Percentiles rank a stretch among this genome's conserved stretches.
phyloP scores from a whole-genome alignment of 805 yeast genomes.

The Brettanomyces naardenensis region DNA sequence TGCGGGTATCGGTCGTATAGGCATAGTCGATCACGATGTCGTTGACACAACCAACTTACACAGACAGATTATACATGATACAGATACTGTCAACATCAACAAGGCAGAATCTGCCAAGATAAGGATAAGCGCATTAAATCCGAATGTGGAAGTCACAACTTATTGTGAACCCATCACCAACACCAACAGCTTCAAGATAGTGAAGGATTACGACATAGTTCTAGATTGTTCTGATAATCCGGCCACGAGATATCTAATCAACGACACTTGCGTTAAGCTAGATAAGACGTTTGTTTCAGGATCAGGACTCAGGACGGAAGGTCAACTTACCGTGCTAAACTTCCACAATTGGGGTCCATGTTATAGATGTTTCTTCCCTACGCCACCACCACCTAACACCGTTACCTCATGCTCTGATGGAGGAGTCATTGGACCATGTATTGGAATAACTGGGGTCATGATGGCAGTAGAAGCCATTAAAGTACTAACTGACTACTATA shows the following conservation, averaged over 20 bases:
- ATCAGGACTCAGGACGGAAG: conserved; percentile 85
- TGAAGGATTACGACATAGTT: conserved; percentile 62
- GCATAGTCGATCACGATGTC: conserved; percentile 78
- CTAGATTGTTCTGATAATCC: conserved; percentile 96
- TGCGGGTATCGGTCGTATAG: conserved; percentile 79
- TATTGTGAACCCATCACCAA: conserved; percentile 44
- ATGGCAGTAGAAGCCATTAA: conserved; percentile 88
- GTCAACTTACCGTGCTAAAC: conserved; percentile 76
- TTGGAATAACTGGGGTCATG: conserved; percentile 80
- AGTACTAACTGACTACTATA: conserved; percentile 50
- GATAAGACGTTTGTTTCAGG: conserved; percentile 80
- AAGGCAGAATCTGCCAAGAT: conserved; percentile 76
- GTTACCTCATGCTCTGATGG: conserved; percentile 87
- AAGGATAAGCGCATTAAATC: conserved; percentile 52
- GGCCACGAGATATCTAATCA: conserved; percentile 73
- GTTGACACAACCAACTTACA: conserved; percentile 86
- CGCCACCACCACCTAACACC: conserved; percentile 78
- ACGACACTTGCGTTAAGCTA: conserved; percentile 69
- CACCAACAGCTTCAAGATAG: conserved; percentile 54
- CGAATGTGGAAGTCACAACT: conserved; percentile 48
- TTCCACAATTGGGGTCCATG: conserved; percentile 72
- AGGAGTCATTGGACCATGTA: conserved; percentile 94
- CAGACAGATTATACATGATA: conserved; percentile 77
- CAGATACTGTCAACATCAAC: conserved; percentile 53
- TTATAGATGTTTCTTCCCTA: conserved; percentile 87